These are phyloP conservation scores for Vinca minor DNA, from an alignment of 257 asterid genomes.

Conservation along the genomic window DNA sequence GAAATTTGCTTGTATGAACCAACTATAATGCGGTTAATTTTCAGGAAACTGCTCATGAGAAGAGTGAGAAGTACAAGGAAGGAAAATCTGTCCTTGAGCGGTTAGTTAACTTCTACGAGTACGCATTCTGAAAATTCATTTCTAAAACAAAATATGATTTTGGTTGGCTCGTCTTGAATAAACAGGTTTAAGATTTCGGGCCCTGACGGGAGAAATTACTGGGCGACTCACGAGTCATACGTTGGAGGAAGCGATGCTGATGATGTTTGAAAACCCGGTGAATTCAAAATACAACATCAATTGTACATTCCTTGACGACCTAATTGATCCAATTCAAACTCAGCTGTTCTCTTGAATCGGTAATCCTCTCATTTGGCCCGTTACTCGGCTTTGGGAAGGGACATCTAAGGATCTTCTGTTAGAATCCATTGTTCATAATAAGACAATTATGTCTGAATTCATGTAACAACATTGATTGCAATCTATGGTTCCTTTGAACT, in stretches of 20 bases:
- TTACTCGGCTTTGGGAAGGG: too few relatives aligned
- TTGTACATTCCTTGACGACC: conserved; percentile 35
- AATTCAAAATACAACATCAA: conserved; percentile 15
- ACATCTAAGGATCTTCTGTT: too few relatives aligned
- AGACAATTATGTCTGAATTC: conserved; percentile 5
- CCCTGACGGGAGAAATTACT: conserved; percentile 63
- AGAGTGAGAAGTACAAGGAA: conserved; percentile 88
- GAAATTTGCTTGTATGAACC: not conserved
- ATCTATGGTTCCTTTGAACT: not conserved
- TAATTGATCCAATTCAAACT: too few relatives aligned
- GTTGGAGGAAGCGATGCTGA: conserved; percentile 48
- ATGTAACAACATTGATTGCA: conserved; percentile 5
- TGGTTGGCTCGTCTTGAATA: conserved; percentile 3
- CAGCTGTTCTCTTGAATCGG: conserved; percentile 17
- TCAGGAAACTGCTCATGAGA: conserved; percentile 65
- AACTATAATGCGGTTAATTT: conserved; percentile 5
- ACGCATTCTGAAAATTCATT: not conserved
- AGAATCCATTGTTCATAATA: not conserved
- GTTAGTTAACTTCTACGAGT: conserved; percentile 31
- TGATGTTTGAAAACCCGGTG: conserved; percentile 35
- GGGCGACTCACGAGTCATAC: conserved; percentile 44
- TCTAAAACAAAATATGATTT: conserved; percentile 3
- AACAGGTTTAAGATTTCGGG: conserved; percentile 70
- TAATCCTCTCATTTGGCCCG: not conserved
- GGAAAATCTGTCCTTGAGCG: conserved; percentile 93